Conservation (phyloP, 2,329 filamentous ascomycete species). For the Calonectria montana region DNA sequence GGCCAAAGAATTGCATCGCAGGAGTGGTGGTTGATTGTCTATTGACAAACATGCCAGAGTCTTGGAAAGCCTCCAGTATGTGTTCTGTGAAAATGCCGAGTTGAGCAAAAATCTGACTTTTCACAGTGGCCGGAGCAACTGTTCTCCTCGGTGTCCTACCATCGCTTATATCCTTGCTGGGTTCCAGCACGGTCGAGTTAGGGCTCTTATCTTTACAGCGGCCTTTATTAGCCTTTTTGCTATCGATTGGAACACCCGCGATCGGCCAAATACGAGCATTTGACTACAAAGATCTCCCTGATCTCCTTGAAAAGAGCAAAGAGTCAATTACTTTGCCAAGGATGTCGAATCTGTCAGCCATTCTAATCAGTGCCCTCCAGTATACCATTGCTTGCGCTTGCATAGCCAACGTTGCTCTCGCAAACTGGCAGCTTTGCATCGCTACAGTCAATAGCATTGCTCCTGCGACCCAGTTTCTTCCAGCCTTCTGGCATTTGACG, state of each 20-base stretch:
- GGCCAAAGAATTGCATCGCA: not conserved
- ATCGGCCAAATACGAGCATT: not conserved
- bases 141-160: not conserved
- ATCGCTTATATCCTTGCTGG: not conserved
- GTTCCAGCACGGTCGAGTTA: not conserved
- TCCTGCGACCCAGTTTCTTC: not conserved
- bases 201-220: not conserved
- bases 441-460: not conserved
- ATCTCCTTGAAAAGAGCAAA: not conserved
- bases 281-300: not conserved
- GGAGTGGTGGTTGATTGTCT: constrained; percentile 1
- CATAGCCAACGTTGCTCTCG: not conserved
- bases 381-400: not conserved
- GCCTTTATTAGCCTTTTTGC: not conserved
- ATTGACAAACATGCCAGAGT: not conserved
- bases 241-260: not conserved
- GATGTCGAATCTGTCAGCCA: not conserved
- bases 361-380: not conserved
- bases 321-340: not conserved
- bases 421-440: constrained; percentile 4
- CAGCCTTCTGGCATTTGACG: not conserved
- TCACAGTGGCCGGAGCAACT: not conserved
- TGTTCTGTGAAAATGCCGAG: no score
- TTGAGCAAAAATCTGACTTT: not conserved
- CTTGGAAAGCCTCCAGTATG: constrained; percentile 2